phyloP scores from a whole-genome alignment of 495 filamentous ascomycete species.

The Rostrohypoxylon terebratum region DNA sequence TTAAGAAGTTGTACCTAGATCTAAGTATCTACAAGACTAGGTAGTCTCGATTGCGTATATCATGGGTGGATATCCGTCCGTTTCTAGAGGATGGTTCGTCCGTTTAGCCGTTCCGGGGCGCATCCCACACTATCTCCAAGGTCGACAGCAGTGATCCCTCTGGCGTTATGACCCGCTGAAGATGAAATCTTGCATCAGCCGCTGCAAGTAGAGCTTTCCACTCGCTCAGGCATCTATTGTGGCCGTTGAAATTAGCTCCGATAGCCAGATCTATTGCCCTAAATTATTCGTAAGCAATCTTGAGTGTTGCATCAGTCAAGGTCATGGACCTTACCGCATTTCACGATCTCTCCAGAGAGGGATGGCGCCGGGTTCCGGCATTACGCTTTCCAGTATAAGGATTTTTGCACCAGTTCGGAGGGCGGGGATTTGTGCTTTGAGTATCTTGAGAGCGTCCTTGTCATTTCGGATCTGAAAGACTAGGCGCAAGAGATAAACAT shows the following conservation, averaged over 20 bases:
- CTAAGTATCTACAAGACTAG: no score
- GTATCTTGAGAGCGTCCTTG: conserved; percentile 54
- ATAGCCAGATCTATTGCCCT: neutral
- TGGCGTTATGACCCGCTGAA: neutral
- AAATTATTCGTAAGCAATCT: neutral
- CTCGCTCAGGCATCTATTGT: neutral
- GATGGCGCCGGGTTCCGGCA: conserved; percentile 43
- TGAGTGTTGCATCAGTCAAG: neutral
- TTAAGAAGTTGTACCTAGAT: no score
- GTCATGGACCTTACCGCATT: conserved; percentile 21
- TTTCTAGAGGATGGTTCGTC: no score
- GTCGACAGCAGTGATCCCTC: neutral
- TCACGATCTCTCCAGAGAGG: conserved; percentile 36
- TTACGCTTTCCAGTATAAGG: conserved; percentile 57
- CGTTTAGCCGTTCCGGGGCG: no score
- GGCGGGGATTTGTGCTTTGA: conserved; percentile 56
- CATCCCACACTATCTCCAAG: neutral
- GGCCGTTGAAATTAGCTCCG: neutral
- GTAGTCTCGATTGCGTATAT: no score
- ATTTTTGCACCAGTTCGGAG: conserved; percentile 55
- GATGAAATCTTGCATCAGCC: conserved; percentile 2
- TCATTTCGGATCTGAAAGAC: conserved; percentile 64
- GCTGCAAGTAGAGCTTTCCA: conserved; percentile 4
- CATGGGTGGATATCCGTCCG: no score
- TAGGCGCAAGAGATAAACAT: conserved; percentile 65